These are phyloP conservation scores for Magnusiomyces fungicola DNA, from an alignment of 1,139 yeast species.

Conservation along the genomic window DNA sequence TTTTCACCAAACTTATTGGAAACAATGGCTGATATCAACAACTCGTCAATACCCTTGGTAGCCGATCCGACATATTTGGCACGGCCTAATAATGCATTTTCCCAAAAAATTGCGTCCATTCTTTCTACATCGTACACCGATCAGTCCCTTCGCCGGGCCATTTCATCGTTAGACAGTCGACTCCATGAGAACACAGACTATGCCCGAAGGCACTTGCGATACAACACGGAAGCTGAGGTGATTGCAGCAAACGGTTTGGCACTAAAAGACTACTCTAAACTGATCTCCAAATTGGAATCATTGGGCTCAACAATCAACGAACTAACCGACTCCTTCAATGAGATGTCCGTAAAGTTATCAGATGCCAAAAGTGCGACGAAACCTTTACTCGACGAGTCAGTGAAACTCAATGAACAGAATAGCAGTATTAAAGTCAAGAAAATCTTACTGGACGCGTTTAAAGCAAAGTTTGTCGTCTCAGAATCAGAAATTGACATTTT, in stretches of 20 bases:
- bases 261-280: conserved; percentile 51
- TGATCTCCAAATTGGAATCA: conserved; percentile 40
- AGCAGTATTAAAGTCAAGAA: conserved; percentile 45
- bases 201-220: conserved; percentile 50
- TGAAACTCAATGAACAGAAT: conserved; percentile 39
- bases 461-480: conserved; percentile 56
- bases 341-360: conserved; percentile 27
- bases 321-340: conserved; percentile 29
- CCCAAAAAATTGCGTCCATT: conserved; percentile 29
- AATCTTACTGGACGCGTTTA: conserved; percentile 49
- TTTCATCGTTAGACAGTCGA: conserved; percentile 29
- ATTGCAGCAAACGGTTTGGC: conserved; percentile 52
- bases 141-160: conserved; percentile 30
- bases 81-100: conserved; percentile 24
- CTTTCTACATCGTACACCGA: conserved; percentile 35
- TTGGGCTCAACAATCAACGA: conserved; percentile 38
- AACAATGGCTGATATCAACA: background rate
- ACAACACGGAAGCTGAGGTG: conserved; percentile 65
- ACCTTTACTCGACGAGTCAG: conserved; percentile 35
- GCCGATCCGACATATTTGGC: conserved; percentile 10
- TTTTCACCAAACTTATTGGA: background rate
- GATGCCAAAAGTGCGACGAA: conserved; percentile 27
- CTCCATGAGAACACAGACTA: conserved; percentile 30
- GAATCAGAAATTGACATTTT: conserved; percentile 53
- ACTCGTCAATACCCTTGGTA: background rate